These are phyloP conservation scores for sorghum (Sorghum bicolor) DNA, from an alignment of 176 grass and related monocot genomes.

Conservation along the genomic window Sorghum_bicolor_NCBIv3 NC_012878.2:55117501-55118000, in stretches of 20 bases:
- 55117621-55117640: not conserved
- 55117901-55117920: not conserved
- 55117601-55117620: not conserved
- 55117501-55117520: not conserved
- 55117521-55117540: not conserved
- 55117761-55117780: not conserved
- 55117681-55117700: not conserved
- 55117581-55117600: not conserved
- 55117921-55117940: not conserved
- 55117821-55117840: not conserved
- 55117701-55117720: not conserved
- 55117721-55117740: not conserved
- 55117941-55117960: not conserved
- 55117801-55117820: not conserved
- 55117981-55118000: constrained; percentile 94
- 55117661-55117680: not conserved
- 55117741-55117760: not conserved
- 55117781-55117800: not conserved
- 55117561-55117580: not conserved
- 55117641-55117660: not conserved
- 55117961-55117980: constrained; percentile 40
- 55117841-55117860: not conserved
- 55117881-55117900: not conserved
- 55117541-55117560: not conserved
- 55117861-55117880: not conserved